These are phyloP conservation scores for Pterocarpus santalinus DNA, from an alignment of 306 rosid genomes.

Conservation along the genomic window DNA sequence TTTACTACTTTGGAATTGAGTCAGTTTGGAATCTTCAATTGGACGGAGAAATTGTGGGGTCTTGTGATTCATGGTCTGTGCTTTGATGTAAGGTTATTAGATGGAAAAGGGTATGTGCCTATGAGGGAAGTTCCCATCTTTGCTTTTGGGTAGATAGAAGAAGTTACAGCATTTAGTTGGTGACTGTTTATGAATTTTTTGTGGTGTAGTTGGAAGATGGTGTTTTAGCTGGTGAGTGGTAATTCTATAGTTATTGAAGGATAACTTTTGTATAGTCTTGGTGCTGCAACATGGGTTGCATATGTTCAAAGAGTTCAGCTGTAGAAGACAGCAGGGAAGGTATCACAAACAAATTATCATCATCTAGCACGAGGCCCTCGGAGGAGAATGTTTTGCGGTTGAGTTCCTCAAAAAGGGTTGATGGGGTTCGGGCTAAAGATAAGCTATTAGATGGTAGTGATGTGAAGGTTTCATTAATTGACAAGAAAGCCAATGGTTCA, in stretches of 20 bases:
- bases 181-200: conserved; percentile 44
- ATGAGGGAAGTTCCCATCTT: conserved; percentile 37
- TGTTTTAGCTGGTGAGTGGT: conserved; percentile 34
- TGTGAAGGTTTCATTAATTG: conserved; percentile 62
- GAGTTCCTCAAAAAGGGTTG: conserved; percentile 71
- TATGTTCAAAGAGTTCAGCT: conserved; percentile 71
- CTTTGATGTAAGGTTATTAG: conserved; percentile 3
- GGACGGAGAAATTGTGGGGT: not conserved
- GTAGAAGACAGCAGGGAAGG: conserved; percentile 72
- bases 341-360: conserved; percentile 53
- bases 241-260: conserved; percentile 39
- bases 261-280: conserved; percentile 31
- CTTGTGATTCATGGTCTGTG: conserved; percentile 36
- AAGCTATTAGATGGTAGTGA: conserved; percentile 52
- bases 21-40: conserved; percentile 46
- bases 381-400: conserved; percentile 56
- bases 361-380: conserved; percentile 54
- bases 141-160: conserved; percentile 10
- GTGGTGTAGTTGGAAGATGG: conserved; percentile 47
- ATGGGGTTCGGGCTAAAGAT: conserved; percentile 57
- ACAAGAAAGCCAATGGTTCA: conserved; percentile 69
- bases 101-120: conserved; percentile 43
- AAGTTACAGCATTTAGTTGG: conserved; percentile 32
- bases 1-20: conserved; percentile 45
- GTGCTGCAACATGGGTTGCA: conserved; percentile 74